Conservation (phyloP, 768 basidiomycete genomes). For the Rhodotorula taiwanensis region DNA sequence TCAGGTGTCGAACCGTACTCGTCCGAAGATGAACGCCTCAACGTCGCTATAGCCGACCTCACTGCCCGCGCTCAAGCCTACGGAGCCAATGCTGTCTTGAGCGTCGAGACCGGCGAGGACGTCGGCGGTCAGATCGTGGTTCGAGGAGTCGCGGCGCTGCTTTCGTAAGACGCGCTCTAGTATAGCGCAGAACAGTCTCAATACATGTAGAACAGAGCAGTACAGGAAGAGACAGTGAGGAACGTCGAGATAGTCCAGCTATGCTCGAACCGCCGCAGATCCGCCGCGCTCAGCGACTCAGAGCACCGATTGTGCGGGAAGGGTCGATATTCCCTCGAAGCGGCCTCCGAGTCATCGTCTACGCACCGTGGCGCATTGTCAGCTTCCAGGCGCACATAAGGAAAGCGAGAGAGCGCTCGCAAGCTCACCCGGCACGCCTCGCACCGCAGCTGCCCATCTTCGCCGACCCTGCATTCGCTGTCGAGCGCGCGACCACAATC, state of each 20-base stretch:
- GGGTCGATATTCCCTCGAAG: too few species aligned
- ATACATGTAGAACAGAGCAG: too few species aligned
- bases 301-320: too few species aligned
- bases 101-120: constrained; percentile 21
- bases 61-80: constrained; percentile 3
- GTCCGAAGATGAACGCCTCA: constrained; percentile 12
- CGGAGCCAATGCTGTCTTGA: constrained; percentile 18
- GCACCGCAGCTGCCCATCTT: constrained; percentile 19
- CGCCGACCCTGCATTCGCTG: constrained; percentile 18
- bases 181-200: too few species aligned
- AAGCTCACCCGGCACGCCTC: constrained; percentile 31
- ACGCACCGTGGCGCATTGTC: too few species aligned
- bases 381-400: too few species aligned
- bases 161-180: not conserved
- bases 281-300: too few species aligned
- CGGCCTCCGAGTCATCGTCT: too few species aligned
- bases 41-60: constrained; percentile 13
- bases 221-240: too few species aligned
- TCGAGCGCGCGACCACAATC: constrained; percentile 22
- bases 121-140: constrained; percentile 11
- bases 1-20: not conserved
- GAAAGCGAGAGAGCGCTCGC: not conserved
- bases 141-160: constrained; percentile 11
- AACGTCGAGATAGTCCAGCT: too few species aligned
- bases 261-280: too few species aligned